Base-by-base conservation (phyloP, 306 rosid genomes). In the Gynostemma pentaphyllum region DNA sequence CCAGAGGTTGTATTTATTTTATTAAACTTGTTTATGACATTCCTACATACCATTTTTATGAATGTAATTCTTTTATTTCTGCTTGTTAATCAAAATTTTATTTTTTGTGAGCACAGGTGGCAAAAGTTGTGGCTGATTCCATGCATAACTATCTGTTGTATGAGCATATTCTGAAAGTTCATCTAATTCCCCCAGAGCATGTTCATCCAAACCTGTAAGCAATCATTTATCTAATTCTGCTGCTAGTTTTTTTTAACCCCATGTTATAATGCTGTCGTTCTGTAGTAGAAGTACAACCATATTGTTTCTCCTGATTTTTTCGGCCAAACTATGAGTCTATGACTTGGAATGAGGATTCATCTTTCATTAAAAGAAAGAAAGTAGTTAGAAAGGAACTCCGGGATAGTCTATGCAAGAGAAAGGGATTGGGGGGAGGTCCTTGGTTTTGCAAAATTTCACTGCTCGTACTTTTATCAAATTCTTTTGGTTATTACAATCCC, bases 111-210 rank as follows among this genome's bases (percentile, higher is more conserved):
- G 26, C 69, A 70, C 81, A 92, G 98, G 98, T 88, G 45, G 95
- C 96, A 15, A 85, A 82, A 82, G 64, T 92, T 74, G 95, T 86
- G 22, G 94, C 95, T 30, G 92, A 88, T 39, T 80, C 90, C 29
- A 91, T 92, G 99, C 87, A 92, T 75, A 92, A 92, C 60, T 87
- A 92, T 73, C 75, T 92, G 69, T 78, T 88, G 54, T 79, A 74
- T 7, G 96, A 88, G 67, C 96, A 84, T 73, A 76, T 92, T 67
- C 70, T 92, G 79, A 94, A 88, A 66, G 94, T 81, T 53, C 68
- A 72, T 34, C 68, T 81, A 55, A 49, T 92, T 81, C 87, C 96
- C 62, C 64, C 80, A 0, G 87, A 88, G 78, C 70, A 75, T n/a
- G 89, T 86, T 68, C 99, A 86, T 70, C 85, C 85, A 0, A 84